Evolutionary conservation across 768 basidiomycete species (phyloP), one percentile per base, ranked within the genome.

Genomic region (Exsudoporus frostii): DNA sequence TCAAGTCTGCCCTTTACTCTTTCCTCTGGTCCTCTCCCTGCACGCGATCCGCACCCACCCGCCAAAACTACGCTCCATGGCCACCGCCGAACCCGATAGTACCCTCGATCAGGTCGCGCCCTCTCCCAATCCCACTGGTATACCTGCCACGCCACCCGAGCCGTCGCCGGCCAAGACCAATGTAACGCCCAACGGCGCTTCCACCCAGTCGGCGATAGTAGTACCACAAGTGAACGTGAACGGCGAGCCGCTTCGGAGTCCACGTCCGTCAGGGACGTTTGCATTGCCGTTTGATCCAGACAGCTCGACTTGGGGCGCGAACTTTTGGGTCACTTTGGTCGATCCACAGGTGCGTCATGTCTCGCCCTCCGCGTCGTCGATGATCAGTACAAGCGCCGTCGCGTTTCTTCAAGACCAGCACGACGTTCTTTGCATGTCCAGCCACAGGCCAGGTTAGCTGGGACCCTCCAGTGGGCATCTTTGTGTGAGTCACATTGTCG

Each of bases 241-340:
- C 39, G 69, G 69, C 20, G 67, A 72, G 24, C 69, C 69, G 5
- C 19, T 71, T 11, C 57, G 55, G 37, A 72, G 65, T 48, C 69
- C 65, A 42, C 65, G 69, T 32, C 71, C 65, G 8, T 69, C 71
- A n/a, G 65, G 55, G 27, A 59, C 56, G 3, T 62, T 64, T n/a
- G 14, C 27, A 4, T 20, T 42, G 2, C 46, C 59, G 0, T 48
- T 57, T 27, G 71, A 71, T 54, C 53, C 61, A 4, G 69, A 71
- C 29, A 80, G 79, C 59, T 71, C 80, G 55, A 79, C 79, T 27
- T 94, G 92, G 92, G 92, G 91, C 5, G 82, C 88, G 25, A 86
- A 92, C 68, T 96, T 97, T 67, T 97, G 94, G 94, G 91, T 96
- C 7, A 95, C 94, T 7, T 77, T 96, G 48, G 80, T 88, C 44